Conservation (phyloP, 192 early-diverging fungal species). For the Diversispora epigaea region DNA sequence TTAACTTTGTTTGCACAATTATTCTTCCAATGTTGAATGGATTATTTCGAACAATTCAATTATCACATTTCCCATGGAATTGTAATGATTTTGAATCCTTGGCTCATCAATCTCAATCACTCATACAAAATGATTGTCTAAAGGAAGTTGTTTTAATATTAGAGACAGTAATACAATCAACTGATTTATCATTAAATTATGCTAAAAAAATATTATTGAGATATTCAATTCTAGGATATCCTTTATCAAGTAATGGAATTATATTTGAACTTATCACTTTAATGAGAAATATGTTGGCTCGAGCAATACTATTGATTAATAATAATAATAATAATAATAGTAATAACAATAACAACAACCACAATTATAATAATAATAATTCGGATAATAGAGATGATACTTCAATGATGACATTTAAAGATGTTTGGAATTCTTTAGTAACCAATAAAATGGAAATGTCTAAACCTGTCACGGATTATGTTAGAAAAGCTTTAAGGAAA, state of each 20-base stretch:
- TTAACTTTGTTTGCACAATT: slow-evolving; percentile 51
- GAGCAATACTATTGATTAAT: slow-evolving; percentile 39
- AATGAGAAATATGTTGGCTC: slow-evolving; percentile 53
- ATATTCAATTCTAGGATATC: slow-evolving; percentile 46
- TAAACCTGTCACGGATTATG: slow-evolving; percentile 29
- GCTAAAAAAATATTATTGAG: slow-evolving; percentile 48
- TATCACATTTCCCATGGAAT: slow-evolving; percentile 45
- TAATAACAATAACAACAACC: too few species aligned
- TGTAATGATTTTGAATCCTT: slow-evolving; percentile 49
- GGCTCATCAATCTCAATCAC: slow-evolving; percentile 47
- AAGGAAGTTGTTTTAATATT: slow-evolving; percentile 48
- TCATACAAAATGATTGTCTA: slow-evolving; percentile 50
- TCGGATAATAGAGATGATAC: too few species aligned
- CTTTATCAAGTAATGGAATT: slow-evolving; percentile 56
- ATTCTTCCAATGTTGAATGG: slow-evolving; percentile 62
- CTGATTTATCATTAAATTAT: slow-evolving; percentile 42
- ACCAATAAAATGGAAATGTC: slow-evolving; percentile 29
- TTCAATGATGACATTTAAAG: slow-evolving; percentile 35
- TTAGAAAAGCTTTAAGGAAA: slow-evolving; percentile 45
- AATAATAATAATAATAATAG: not conserved
- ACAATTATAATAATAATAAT: too few species aligned
- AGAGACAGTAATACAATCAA: slow-evolving; percentile 36
- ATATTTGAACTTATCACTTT: slow-evolving; percentile 52
- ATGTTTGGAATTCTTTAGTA: slow-evolving; percentile 44
- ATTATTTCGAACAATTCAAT: slow-evolving; percentile 53